Base-by-base conservation (phyloP, 805 yeast genomes). In the Priceomyces castillae region DNA sequence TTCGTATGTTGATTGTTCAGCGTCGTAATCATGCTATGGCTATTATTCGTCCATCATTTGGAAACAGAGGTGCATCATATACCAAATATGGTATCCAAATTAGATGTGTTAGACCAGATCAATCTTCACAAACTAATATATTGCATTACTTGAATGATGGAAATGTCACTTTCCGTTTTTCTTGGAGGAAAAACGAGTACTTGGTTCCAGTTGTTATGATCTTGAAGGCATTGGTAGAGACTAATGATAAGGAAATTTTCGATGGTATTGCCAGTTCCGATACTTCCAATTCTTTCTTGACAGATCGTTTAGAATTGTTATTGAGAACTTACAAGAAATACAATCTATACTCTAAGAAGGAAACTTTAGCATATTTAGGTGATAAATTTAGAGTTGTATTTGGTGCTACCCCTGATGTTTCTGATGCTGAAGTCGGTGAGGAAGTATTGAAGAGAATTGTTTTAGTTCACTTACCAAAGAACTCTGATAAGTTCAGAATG, bases 21-120 rank as follows among this genome's bases (percentile, higher is more conserved):
- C 84, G 98, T 65, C 80, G 99, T 67, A 94, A 94, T 64, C 97
- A 90, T 62, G 96, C 98, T 18, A 89, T 94, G 97, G 98, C 98
- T 10, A 81, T 94, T 57, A 84, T 90, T 46, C 88, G 99, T 71
- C 95, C 96, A 26, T 86, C 96, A 9, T 94, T 92, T 60, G 84
- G 84, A 40, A 90, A 90, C 70, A 84, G 99, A 77, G 99, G 99
- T 58, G 85, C 92, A 5, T 69, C 88, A 6, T 94, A 94, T 69
- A 74, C 96, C 33, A 81, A 82, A 47, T 94, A 68, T 54, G 99
- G 99, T 82, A 81, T 94, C 48, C 97, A 90, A 71, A 85, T 94
- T 48, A 81, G 99, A 70, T 81, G 85, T 48, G 97, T 90, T 2
- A 81, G 99, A 62, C 95, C 96, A 3, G 99, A 94, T 67, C 98